Conservation (phyloP, 148 eudicot species). For the Rhododendron williamsianum region DNA sequence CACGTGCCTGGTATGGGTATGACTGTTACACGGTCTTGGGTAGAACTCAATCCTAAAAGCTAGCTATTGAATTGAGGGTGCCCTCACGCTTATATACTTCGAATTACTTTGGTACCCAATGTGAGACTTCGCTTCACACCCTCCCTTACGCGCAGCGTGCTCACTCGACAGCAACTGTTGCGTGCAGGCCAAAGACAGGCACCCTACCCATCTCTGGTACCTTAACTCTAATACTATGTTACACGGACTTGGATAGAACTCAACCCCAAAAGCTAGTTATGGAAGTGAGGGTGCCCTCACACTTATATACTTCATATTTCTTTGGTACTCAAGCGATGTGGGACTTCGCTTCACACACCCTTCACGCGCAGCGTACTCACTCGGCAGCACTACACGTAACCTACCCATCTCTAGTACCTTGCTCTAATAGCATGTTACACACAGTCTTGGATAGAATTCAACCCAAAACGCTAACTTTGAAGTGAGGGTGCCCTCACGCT, state of each 20-base stretch:
- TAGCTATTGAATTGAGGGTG: neutral
- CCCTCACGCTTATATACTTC: neutral
- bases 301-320: neutral
- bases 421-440: too few relatives aligned
- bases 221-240: too few relatives aligned
- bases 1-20: neutral
- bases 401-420: too few relatives aligned
- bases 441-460: too few relatives aligned
- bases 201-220: neutral
- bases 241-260: neutral
- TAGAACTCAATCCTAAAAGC: neutral
- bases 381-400: too few relatives aligned
- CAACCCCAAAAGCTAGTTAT: neutral
- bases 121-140: neutral
- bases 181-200: neutral
- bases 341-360: too few relatives aligned
- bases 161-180: neutral
- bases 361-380: too few relatives aligned
- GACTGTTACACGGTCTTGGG: neutral
- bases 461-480: too few relatives aligned
- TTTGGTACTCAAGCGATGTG: neutral
- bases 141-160: neutral
- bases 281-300: neutral
- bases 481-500: too few relatives aligned
- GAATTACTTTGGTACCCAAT: neutral